A percentile compares a stretch with the other conserved stretches of the same genome.
phyloP scores from a whole-genome alignment of 2,329 filamentous ascomycete species.

The Sclerotinia nivalis region DNA sequence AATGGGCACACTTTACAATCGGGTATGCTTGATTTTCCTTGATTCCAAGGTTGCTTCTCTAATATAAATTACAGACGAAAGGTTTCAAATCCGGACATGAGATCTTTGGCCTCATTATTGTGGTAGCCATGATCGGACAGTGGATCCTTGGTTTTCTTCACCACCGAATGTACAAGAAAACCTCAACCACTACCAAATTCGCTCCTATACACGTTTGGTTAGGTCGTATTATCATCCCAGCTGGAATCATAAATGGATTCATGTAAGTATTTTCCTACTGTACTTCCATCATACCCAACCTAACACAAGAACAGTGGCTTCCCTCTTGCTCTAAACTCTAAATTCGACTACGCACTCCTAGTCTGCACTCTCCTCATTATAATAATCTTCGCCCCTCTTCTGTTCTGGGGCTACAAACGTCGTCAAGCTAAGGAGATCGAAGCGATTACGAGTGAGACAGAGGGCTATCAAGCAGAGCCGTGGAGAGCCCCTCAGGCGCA shows the following conservation, averaged over 20 bases:
- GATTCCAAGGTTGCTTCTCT: neutral
- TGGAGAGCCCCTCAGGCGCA: conserved; percentile 19
- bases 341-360: conserved; percentile 51
- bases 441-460: neutral
- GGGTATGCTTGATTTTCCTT: conserved; percentile 49
- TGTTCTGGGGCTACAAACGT: conserved; percentile 28
- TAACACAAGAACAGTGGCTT: conserved; percentile 50
- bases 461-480: conserved; percentile 20
- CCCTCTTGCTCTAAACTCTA: conserved; percentile 53
- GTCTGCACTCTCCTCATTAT: conserved; percentile 49
- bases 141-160: conserved; percentile 57
- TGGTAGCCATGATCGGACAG: conserved; percentile 54
- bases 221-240: conserved; percentile 53
- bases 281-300: neutral
- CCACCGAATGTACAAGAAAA: conserved; percentile 55
- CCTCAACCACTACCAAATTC: conserved; percentile 51
- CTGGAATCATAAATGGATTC: conserved; percentile 59
- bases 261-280: conserved; percentile 45
- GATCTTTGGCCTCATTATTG: conserved; percentile 57
- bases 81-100: conserved; percentile 57
- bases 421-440: conserved; percentile 5
- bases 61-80: conserved; percentile 47
- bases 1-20: conserved; percentile 51
- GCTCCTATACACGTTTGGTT: conserved; percentile 58
- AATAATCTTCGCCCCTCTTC: conserved; percentile 41